Evolutionary conservation across 163 green algal species (phyloP).

Genomic region (Scenedesmus sp.): DNA sequence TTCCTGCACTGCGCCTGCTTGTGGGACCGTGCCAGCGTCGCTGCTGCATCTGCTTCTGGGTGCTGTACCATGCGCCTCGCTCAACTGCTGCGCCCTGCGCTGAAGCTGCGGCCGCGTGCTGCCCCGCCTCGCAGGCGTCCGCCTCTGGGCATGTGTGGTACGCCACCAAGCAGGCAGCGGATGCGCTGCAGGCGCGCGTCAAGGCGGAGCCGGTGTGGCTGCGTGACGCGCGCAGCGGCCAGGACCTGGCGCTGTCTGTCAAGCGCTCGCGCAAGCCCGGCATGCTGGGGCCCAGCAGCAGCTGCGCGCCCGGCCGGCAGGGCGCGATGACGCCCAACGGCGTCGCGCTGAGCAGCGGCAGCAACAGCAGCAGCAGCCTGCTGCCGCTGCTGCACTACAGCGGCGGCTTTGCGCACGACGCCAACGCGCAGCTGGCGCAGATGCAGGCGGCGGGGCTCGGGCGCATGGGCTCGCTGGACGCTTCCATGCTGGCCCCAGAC

Average conservation of each 20-base stretch:
- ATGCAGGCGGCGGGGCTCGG: background rate
- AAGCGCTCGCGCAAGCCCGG: conserved; percentile 17
- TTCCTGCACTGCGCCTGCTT: background rate
- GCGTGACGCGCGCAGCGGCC: conserved; percentile 6
- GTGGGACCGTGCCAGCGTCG: background rate
- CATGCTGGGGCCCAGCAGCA: background rate
- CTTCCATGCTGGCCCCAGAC: background rate
- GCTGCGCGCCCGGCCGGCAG: background rate
- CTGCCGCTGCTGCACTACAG: conserved; percentile 20
- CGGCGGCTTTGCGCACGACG: background rate
- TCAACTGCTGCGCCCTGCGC: background rate
- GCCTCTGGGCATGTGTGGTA: conserved; percentile 37
- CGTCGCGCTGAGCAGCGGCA: conserved; percentile 5
- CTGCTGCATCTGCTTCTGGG: background rate
- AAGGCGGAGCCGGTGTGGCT: conserved; percentile 46
- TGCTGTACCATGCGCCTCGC: background rate
- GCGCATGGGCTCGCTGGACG: background rate
- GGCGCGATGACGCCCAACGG: background rate
- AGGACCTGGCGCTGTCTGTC: conserved; percentile 38
- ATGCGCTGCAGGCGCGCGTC: background rate
- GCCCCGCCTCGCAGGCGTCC: background rate
- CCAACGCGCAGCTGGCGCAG: background rate
- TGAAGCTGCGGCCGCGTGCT: background rate
- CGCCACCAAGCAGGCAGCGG: conserved; percentile 40
- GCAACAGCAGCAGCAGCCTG: conserved; percentile 44